These are phyloP conservation scores for Rhizopogon roseolus DNA, from an alignment of 768 basidiomycete genomes.

Conservation along the genomic window DNA sequence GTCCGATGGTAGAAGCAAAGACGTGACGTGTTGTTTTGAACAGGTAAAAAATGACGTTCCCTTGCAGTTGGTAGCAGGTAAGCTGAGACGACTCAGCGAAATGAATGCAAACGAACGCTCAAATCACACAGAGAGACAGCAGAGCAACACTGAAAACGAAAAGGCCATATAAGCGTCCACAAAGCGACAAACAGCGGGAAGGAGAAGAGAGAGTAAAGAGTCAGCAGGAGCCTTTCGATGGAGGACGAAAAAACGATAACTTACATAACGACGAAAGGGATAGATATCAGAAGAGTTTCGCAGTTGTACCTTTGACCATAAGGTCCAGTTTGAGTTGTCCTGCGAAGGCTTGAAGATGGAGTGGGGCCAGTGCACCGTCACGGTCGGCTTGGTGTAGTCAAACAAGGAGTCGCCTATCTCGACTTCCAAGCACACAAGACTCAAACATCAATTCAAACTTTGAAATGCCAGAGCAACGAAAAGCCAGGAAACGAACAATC, in stretches of 20 bases:
- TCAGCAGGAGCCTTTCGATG: slow-evolving; percentile 19
- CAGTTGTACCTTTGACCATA: slow-evolving; percentile 27
- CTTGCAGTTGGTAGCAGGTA: slow-evolving; percentile 19
- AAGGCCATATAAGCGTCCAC: slow-evolving; percentile 16
- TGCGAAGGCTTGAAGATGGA: slow-evolving; percentile 10
- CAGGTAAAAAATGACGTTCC: slow-evolving; percentile 21
- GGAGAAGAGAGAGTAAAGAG: slow-evolving; percentile 8
- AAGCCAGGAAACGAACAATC: slow-evolving; percentile 17
- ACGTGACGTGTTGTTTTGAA: slow-evolving; percentile 18
- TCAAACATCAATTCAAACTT: slow-evolving; percentile 22
- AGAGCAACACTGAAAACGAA: slow-evolving; percentile 15
- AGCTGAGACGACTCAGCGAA: slow-evolving; percentile 12
- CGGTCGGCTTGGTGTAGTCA: slow-evolving; percentile 11
- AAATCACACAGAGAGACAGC: slow-evolving; percentile 23
- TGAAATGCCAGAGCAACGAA: slow-evolving; percentile 6
- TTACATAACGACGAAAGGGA: slow-evolving; percentile 29
- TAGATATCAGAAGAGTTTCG: slow-evolving; percentile 18
- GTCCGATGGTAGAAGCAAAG: slow-evolving; percentile 20
- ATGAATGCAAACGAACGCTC: slow-evolving; percentile 28
- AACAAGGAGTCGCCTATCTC: slow-evolving; percentile 12
- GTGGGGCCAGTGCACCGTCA: slow-evolving; percentile 17
- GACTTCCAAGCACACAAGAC: slow-evolving; percentile 20
- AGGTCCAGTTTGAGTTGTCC: slow-evolving; percentile 20
- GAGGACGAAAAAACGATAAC: slow-evolving; percentile 21
- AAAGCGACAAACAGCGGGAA: slow-evolving; percentile 16